Evolutionary conservation across 805 yeast species (phyloP).

Genomic region (Yamadazyma scolyti): DNA sequence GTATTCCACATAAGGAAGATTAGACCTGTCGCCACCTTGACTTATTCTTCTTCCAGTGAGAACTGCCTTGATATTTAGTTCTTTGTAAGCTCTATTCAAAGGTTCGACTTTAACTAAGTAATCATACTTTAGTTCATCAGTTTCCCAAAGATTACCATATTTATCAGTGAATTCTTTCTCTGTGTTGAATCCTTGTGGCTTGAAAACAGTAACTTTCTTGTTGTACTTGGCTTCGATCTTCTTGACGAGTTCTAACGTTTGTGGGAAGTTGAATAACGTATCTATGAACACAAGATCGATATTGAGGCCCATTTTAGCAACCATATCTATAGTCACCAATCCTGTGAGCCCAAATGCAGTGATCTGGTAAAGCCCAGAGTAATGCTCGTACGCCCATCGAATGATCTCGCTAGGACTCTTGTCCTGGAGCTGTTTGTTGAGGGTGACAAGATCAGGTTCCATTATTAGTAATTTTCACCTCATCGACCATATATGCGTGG

Average conservation of each 20-base stretch:
- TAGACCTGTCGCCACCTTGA: conserved; percentile 82
- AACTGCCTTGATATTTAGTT: conserved; percentile 73
- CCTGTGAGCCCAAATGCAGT: conserved; percentile 97
- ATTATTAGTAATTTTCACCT: too few species aligned
- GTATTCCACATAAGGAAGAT: conserved; percentile 70
- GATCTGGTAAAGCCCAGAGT: conserved; percentile 82
- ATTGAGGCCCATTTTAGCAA: conserved; percentile 40
- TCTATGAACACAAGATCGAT: conserved; percentile 83
- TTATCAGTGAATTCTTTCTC: conserved; percentile 61
- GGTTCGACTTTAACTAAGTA: conserved; percentile 92
- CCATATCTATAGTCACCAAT: conserved; percentile 78
- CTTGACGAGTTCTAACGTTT: conserved; percentile 72
- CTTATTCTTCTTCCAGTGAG: conserved; percentile 88
- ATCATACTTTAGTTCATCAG: conserved; percentile 77
- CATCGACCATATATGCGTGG: too few species aligned
- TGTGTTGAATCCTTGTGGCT: conserved; percentile 54
- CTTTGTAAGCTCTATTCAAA: conserved; percentile 74
- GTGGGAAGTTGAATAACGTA: conserved; percentile 93
- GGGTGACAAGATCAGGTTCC: too few species aligned
- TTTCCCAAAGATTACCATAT: conserved; percentile 83
- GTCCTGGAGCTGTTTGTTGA: conserved; percentile 9
- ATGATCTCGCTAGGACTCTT: conserved; percentile 66
- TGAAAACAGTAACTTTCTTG: conserved; percentile 59
- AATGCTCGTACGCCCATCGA: conserved; percentile 78
- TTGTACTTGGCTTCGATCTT: conserved; percentile 53